Base-by-base conservation (phyloP, 2,329 filamentous ascomycete genomes). In the Coniochaeta sp. region DNA sequence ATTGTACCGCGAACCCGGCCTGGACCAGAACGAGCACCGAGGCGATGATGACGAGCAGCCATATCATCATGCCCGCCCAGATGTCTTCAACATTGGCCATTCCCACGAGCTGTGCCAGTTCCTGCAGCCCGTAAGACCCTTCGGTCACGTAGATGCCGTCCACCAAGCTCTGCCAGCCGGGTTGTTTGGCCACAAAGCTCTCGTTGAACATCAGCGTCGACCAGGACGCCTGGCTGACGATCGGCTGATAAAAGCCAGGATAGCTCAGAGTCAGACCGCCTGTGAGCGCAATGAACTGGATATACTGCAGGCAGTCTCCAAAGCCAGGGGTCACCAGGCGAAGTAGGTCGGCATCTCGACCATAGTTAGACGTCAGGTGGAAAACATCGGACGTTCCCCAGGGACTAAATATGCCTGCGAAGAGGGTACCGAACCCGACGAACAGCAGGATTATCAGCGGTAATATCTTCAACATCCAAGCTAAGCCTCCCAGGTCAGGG, bases 361-460 rank as follows among this genome's bases (percentile, higher is more conserved):
- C 95, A 71, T 96, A 98, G 71, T 99, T 99, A 70, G 91, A 96
- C n/a, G 91, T 92, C 92, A 93, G 99, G 66, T 90, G 88, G 72
- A 98, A 98, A 22, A 93, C 81, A 71, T 99, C 90, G 8, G 86
- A 86, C 1, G 91, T 90, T 22, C 95, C 95, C 93, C 95, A 99
- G 0, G 95, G 95, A 69, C 93, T 97, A 71, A 87, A 93, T 40
- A 96, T 90, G 57, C 87, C 90, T 2, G 95, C 92, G 65, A 91
- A 86, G 38, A 93, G 79, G 7, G 93, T 96, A 16, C 93, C 91
- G 61, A 92, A 74, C 1, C 87, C 95, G 54, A 96, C 90, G 44
- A 93, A 79, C 2, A 93, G 76, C 34, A 99, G 80, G 26, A 97
- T 84, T 3, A 89, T 79, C 26, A 93, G 81, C 1, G 95, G 93